Conservation (phyloP, 2,329 filamentous ascomycete species). For the Fusarium lateritium region DNA sequence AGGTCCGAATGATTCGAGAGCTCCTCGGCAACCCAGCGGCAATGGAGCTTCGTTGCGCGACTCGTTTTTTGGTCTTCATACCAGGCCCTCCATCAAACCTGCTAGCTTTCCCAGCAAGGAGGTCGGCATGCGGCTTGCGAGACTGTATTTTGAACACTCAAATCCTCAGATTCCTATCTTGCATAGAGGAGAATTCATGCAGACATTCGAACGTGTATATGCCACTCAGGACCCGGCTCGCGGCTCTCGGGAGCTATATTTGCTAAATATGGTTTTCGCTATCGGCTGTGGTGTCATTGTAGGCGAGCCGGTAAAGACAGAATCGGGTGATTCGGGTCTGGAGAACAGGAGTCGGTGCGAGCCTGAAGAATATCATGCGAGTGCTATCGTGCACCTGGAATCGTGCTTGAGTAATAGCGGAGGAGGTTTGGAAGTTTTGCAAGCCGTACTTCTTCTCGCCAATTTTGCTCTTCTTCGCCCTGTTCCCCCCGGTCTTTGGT, state of each 20-base stretch:
- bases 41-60: constrained; percentile 88
- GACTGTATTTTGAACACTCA: constrained; percentile 94
- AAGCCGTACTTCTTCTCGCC: constrained; percentile 91
- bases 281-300: constrained; percentile 96
- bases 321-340: constrained; percentile 54
- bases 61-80: constrained; percentile 97
- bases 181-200: constrained; percentile 90
- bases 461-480: constrained; percentile 93
- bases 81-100: constrained; percentile 87
- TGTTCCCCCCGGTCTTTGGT: constrained; percentile 93
- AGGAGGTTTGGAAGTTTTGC: constrained; percentile 92
- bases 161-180: constrained; percentile 97
- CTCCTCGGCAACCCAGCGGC: constrained; percentile 44
- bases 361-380: constrained; percentile 96
- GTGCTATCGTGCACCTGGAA: constrained; percentile 92
- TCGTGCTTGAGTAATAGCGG: constrained; percentile 86
- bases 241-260: constrained; percentile 87
- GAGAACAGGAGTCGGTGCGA: constrained; percentile 68
- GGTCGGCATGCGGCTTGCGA: constrained; percentile 79
- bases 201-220: constrained; percentile 88
- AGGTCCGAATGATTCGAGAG: constrained; percentile 55
- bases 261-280: constrained; percentile 97
- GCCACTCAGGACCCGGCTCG: constrained; percentile 75
- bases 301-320: constrained; percentile 70
- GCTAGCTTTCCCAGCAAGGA: constrained; percentile 86